Conservation (phyloP, 345 rosid species). For the Stellera chamaejasme region DNA sequence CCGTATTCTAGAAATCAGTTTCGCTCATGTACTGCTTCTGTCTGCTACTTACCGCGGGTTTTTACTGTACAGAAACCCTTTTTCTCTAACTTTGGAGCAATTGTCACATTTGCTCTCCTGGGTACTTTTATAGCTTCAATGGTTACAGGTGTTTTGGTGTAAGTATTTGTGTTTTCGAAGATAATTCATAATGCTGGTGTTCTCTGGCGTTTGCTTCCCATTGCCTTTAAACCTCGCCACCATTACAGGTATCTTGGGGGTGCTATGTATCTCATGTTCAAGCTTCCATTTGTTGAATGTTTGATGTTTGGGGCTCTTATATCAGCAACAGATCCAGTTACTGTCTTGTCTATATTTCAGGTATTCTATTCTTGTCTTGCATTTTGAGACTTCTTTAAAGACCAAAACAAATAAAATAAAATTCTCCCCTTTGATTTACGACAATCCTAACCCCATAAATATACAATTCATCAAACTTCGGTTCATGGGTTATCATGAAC, state of each 20-base stretch:
- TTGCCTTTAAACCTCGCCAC: background rate
- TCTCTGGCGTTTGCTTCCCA: background rate
- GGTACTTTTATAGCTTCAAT: constrained; percentile 85
- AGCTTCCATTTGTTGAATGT: constrained; percentile 88
- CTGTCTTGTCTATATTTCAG: constrained; percentile 97
- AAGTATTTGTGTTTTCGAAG: constrained; percentile 27
- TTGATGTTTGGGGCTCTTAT: constrained; percentile 98
- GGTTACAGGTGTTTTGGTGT: constrained; percentile 90
- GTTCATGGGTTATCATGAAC: no score
- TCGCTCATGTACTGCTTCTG: constrained; percentile 2
- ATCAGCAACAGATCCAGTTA: constrained; percentile 99
- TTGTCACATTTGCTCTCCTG: constrained; percentile 79
- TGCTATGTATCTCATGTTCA: constrained; percentile 69
- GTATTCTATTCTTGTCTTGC: constrained; percentile 21
- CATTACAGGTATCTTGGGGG: constrained; percentile 86
- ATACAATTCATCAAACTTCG: no score
- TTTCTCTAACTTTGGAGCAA: constrained; percentile 96
- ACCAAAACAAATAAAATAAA: no score
- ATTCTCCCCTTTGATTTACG: no score
- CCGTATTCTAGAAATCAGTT: background rate
- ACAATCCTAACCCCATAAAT: no score
- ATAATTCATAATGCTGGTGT: background rate
- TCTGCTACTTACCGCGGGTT: background rate
- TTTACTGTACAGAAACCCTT: constrained; percentile 75
- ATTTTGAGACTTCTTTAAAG: constrained; percentile 2